phyloP scores from a whole-genome alignment of 2,329 filamentous ascomycete genomes.

The Anthostomella pinea region DNA sequence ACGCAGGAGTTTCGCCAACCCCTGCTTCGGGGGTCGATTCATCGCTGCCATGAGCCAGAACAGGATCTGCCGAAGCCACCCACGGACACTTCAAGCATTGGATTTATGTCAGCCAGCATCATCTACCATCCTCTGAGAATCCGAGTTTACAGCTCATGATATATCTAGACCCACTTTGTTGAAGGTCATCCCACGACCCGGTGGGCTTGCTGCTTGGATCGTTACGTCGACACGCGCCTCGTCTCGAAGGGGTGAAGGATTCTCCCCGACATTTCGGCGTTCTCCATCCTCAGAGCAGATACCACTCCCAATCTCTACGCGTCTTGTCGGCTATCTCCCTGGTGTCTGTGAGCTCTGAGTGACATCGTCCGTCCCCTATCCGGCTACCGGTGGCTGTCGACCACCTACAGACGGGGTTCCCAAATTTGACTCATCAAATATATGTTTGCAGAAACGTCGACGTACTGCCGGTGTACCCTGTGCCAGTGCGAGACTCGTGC shows the following conservation, averaged over 20 bases:
- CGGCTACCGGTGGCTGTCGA: conserved; percentile 12
- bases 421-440: conserved; percentile 26
- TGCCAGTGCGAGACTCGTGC: conserved; percentile 19
- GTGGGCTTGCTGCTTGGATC: conserved; percentile 16
- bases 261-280: conserved; percentile 20
- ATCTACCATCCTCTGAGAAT: conserved; percentile 16
- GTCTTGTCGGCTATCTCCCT: conserved; percentile 16
- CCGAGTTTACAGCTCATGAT: conserved; percentile 13
- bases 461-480: conserved; percentile 20
- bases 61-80: conserved; percentile 20
- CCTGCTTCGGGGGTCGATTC: conserved; percentile 19
- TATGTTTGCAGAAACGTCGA: conserved; percentile 16
- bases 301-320: conserved; percentile 16
- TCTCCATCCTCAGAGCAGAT: conserved; percentile 19
- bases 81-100: conserved; percentile 18
- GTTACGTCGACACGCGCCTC: conserved; percentile 16
- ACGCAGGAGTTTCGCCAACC: conserved; percentile 18
- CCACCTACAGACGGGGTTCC: conserved; percentile 18
- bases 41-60: conserved; percentile 19
- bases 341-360: conserved; percentile 22
- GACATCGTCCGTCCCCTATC: conserved; percentile 17
- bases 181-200: conserved; percentile 20
- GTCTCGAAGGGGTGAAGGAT: conserved; percentile 17
- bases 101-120: conserved; percentile 19
- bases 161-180: conserved; percentile 20